Conservation (phyloP, 306 rosid species). For the Trifolium dubium region DNA sequence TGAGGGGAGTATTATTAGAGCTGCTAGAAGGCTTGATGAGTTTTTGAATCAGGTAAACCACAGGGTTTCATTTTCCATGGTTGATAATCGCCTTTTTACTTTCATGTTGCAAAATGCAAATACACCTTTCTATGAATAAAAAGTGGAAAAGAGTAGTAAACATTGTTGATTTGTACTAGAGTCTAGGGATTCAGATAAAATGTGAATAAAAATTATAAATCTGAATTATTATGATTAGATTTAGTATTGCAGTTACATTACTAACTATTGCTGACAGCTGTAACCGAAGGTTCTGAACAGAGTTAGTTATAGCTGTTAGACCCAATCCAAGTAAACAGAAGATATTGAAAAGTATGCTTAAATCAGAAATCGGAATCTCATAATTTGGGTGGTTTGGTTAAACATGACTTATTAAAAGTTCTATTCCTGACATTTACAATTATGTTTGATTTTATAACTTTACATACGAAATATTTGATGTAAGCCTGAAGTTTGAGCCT, state of each 20-base stretch:
- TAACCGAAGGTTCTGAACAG: not conserved
- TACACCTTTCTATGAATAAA: conserved; percentile 1
- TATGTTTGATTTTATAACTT: conserved; percentile 17
- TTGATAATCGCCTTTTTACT: not conserved
- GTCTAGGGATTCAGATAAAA: not conserved
- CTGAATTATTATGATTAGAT: not conserved
- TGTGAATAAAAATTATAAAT: not conserved
- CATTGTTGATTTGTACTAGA: not conserved
- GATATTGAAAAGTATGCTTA: not conserved
- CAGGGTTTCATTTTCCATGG: not conserved
- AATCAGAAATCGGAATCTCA: not conserved
- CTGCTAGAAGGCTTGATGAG: conserved; percentile 98
- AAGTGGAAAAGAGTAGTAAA: not conserved
- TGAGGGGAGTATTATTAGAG: conserved; percentile 95
- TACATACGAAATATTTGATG: conserved; percentile 10
- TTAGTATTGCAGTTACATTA: not conserved
- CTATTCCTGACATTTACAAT: conserved; percentile 3
- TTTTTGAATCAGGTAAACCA: conserved; percentile 81
- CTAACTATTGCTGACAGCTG: not conserved
- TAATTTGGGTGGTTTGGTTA: conserved; percentile 19
- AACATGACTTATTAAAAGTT: not conserved
- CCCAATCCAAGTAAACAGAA: not conserved
- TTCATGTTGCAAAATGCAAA: not conserved
- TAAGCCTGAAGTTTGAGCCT: conserved; percentile 18
- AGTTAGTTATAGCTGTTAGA: not conserved